Evolutionary conservation across 169 alveolate species (phyloP), one percentile per base, ranked within the genome.

Genomic region (Eimeria maxima): DNA sequence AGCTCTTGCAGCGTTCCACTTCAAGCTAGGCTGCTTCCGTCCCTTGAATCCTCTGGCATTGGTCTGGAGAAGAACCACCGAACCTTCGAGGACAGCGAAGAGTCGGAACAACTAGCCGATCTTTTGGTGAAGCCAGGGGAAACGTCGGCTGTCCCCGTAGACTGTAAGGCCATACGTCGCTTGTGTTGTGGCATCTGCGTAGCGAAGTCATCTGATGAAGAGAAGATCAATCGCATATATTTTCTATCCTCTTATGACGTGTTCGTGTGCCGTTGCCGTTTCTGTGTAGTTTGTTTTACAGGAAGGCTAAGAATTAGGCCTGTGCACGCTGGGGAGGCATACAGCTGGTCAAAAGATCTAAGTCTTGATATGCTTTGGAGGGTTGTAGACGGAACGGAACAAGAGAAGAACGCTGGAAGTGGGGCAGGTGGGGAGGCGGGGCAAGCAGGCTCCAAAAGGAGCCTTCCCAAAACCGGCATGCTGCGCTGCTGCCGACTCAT

Each of bases 221-320:
- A n/a, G 50, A 69, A 69, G 50, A 69, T 10, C 33, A 29, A 0
- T 76, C 55, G 78, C 38, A 24, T 55, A 29, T 53, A 0, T 29
- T 84, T 18, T 27, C 24, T 13, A 22, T 3, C 74, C 93, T 53
- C 33, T 11, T 13, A 69, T 20, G 22, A 5, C 33, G 24, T 42
- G 14, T 45, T 0, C 47, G 83, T 44, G 95, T 69, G 95, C 69
- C 65, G 1, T 67, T 47, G 47, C 73, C 42, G 11, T 33, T 76
- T 42, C 42, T 57, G 60, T 47, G 42, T 91, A 91, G 93, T 81
- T 22, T 93, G 96, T 27, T 45, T 71, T 57, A 67, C 88, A 4
- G 96, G 93, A 4, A 45, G 93, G 20, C 88, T 93, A 50, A 50
- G 93, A 14, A 71, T 93, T 71, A 93, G 93, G 22, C 96, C 96